Evolutionary conservation across 2,329 filamentous ascomycete species (phyloP), one percentile per base, ranked within the genome.

Genomic region (Sporothrix pallida): DNA sequence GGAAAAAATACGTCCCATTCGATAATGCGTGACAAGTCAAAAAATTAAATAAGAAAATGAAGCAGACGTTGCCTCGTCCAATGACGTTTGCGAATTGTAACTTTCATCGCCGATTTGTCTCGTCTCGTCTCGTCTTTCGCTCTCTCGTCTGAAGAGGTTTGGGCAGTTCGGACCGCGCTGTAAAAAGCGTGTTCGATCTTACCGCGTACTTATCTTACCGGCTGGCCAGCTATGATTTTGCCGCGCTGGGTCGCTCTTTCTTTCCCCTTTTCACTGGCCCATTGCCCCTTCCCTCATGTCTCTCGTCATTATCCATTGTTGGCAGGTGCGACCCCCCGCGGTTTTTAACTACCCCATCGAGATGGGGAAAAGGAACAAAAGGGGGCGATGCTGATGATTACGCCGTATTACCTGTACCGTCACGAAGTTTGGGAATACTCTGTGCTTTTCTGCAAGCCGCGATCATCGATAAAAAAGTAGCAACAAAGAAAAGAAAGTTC

Each of bases 131-230:
- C n/a, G 42, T 26, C 10, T n/a, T n/a, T 23, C 23, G 42, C 42
- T 65, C 1, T 46, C 23, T 65, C 5, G 26, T 60, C 56, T 37
- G 56, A 60, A 60, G 13, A 37, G 31, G 31, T 6, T 37, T 37
- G 31, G 31, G 13, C 46, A 4, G 46, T 48, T 13, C 46, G 50
- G 26, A 56, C 8, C 26, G 56, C 9, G n/a, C 13, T 26, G n/a
- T 37, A 42, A 6, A 37, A 73, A 54, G 56, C 65, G 65, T 73
- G 54, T 73, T 70, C 13, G 44, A 63, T 70, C 72, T 62, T 73
- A 70, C 72, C 15, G 72, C 72, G 72, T 70, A 63, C 37, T 58
- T 72, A 37, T 73, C 72, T 73, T 73, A 44, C 72, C 65, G 65
- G 42, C 72, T 73, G 70, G 26, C 72, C 65, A 56, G 42, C 44